These are phyloP conservation scores for Ochetophila trinervis DNA, from an alignment of 306 rosid species.

Conservation along the genomic window DNA sequence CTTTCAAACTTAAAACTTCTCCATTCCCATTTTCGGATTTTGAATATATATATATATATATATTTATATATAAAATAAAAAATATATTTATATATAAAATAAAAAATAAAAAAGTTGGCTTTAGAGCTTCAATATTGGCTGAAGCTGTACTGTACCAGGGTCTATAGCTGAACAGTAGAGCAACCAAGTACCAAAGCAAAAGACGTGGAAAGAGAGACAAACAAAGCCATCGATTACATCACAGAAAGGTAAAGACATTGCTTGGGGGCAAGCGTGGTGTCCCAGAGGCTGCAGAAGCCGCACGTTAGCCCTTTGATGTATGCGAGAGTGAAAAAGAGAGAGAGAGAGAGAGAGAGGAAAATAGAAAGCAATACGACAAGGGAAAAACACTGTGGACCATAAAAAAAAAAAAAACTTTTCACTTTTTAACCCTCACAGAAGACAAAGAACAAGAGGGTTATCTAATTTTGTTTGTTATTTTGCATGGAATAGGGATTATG, in stretches of 20 bases:
- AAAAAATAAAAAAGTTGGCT: not conserved
- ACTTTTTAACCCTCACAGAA: slow-evolving; percentile 24
- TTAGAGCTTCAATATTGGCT: slow-evolving; percentile 6
- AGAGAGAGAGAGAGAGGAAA: not conserved
- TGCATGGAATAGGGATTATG: no score
- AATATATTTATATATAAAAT: no score
- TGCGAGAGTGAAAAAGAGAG: slow-evolving; percentile 4
- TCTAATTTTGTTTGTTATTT: no score
- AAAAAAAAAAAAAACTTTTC: slow-evolving; percentile 8
- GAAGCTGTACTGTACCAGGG: slow-evolving; percentile 15
- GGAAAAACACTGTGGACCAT: slow-evolving; percentile 31
- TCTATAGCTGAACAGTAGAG: not conserved
- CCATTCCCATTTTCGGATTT: not conserved
- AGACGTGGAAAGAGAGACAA: slow-evolving; percentile 40
- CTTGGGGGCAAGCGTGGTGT: slow-evolving; percentile 41
- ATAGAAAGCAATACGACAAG: slow-evolving; percentile 31
- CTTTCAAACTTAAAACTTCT: no score
- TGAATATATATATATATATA: not conserved
- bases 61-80: no score
- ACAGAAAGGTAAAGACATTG: slow-evolving; percentile 36
- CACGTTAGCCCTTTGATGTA: slow-evolving; percentile 17
- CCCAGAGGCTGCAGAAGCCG: slow-evolving; percentile 29
- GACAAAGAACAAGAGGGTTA: no score
- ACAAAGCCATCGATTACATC: slow-evolving; percentile 47
- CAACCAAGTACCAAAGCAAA: slow-evolving; percentile 29